These are phyloP conservation scores for Naumovozyma castellii DNA, from an alignment of 805 yeast species.

Conservation along the genomic window DNA sequence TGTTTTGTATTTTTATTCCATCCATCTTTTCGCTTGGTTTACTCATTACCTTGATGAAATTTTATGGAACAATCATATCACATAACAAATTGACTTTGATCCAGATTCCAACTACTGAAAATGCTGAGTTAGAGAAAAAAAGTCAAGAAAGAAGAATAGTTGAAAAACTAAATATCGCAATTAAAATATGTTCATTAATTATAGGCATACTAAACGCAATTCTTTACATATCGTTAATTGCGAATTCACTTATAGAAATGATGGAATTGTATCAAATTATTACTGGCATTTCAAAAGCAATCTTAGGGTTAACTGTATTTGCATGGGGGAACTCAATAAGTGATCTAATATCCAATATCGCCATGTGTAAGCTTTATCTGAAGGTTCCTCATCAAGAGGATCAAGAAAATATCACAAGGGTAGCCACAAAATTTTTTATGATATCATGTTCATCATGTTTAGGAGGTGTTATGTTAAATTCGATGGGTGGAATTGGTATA, in stretches of 20 bases:
- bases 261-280: conserved; percentile 27
- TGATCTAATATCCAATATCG: conserved; percentile 76
- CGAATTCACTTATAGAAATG: conserved; percentile 29
- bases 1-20: conserved; percentile 11
- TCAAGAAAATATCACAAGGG: conserved; percentile 8
- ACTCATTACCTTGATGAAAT: conserved; percentile 5
- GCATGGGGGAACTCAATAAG: conserved; percentile 93
- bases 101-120: conserved; percentile 4
- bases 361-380: conserved; percentile 54
- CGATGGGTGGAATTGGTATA: conserved; percentile 72
- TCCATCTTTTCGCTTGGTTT: conserved; percentile 6
- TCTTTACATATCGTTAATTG: conserved; percentile 27
- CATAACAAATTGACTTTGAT: conserved; percentile 20
- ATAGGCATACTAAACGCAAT: conserved; percentile 27
- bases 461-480: conserved; percentile 81
- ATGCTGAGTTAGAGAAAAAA: conserved; percentile 6
- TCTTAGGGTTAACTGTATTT: conserved; percentile 83
- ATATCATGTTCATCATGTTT: conserved; percentile 92
- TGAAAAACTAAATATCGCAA: conserved; percentile 11
- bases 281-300: conserved; percentile 56
- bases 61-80: conserved; percentile 10
- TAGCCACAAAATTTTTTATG: conserved; percentile 58
- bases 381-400: conserved; percentile 17
- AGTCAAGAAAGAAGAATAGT: conserved; percentile 11
- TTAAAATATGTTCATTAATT: conserved; percentile 10